Conservation (phyloP, 306 rosid genomes). For the Dryas alaskensis region DNA sequence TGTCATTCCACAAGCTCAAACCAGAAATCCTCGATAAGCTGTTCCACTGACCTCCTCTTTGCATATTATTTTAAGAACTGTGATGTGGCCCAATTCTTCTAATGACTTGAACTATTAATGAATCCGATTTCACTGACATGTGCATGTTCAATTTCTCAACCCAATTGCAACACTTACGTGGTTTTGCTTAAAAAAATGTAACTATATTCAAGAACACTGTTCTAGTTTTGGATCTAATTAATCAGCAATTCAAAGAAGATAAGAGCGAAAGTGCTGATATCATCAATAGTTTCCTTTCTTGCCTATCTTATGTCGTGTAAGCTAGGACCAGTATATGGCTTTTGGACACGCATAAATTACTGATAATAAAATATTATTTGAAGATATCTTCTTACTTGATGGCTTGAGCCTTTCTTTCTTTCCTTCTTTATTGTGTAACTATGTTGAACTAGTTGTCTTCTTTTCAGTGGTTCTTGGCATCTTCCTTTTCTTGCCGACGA, state of each 20-base stretch:
- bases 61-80: background rate
- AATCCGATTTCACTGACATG: background rate
- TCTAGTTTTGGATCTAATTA: too few species aligned
- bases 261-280: background rate
- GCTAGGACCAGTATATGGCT: too few species aligned
- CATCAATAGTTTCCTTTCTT: background rate
- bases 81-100: background rate
- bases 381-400: slow-evolving; percentile 5
- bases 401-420: slow-evolving; percentile 13
- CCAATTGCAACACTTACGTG: background rate
- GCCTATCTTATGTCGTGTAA: background rate
- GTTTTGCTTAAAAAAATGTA: too few species aligned
- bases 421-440: too few species aligned
- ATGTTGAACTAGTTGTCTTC: background rate
- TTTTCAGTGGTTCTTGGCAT: background rate
- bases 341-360: too few species aligned
- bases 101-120: too few species aligned
- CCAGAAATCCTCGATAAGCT: slow-evolving; percentile 52
- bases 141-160: background rate
- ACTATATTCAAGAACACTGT: too few species aligned
- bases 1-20: slow-evolving; percentile 52
- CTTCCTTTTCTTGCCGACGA: background rate
- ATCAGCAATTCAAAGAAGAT: background rate
- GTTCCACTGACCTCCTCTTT: slow-evolving; percentile 33
- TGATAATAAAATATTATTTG: too few species aligned